Percentiles rank a stretch among this genome's conserved stretches.
These are phyloP conservation scores for Laburnicola sp. DNA, from an alignment of 2,329 filamentous ascomycete species.

Conservation along the genomic window DNA sequence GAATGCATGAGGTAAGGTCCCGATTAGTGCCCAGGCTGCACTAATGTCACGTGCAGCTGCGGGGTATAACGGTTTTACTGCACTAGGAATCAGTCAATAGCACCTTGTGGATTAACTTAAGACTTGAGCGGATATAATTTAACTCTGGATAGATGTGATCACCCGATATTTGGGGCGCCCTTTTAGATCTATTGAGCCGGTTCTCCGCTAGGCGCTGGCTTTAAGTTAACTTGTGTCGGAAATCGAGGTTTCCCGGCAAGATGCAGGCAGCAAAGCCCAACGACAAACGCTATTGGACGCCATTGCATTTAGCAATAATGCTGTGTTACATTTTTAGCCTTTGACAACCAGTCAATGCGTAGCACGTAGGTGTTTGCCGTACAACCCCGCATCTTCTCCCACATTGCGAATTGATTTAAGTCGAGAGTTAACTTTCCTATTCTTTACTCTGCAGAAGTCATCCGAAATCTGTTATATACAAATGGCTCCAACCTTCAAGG, in stretches of 20 bases:
- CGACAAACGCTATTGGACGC: too few relatives aligned
- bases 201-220: conserved; percentile 7
- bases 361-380: conserved; percentile 11
- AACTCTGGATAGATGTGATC: neutral
- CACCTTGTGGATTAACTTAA: neutral
- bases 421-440: neutral
- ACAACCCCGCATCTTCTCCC: neutral
- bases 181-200: neutral
- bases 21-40: neutral
- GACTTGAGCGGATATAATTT: neutral
- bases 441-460: conserved; percentile 8
- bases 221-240: conserved; percentile 5
- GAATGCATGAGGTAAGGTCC: too few relatives aligned
- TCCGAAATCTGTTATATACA: conserved; percentile 4
- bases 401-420: conserved; percentile 2
- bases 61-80: neutral
- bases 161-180: neutral
- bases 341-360: conserved; percentile 9
- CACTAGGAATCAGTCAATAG: neutral
- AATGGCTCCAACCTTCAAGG: conserved; percentile 21
- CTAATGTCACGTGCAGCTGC: neutral
- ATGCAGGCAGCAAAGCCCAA: neutral
- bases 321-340: conserved; percentile 2
- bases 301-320: neutral
- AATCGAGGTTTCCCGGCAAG: conserved; percentile 8